Evolutionary conservation across 805 yeast species (phyloP).

Genomic region (Teunomyces tritomae): DNA sequence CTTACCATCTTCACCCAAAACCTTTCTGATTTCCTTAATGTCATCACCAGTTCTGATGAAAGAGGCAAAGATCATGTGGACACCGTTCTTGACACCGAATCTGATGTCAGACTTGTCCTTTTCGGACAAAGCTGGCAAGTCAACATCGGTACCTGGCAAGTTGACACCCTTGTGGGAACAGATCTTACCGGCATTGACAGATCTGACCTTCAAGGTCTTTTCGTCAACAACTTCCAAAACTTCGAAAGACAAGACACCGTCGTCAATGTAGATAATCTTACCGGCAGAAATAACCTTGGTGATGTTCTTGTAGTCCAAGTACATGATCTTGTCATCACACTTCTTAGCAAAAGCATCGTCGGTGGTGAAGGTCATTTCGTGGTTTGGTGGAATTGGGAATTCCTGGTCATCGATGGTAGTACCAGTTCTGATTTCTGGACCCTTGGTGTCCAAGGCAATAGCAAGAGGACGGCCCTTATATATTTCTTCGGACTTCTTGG

Average conservation of each 20-base stretch:
- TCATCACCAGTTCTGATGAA: slow-evolving; percentile 95
- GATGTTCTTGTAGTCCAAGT: slow-evolving; percentile 91
- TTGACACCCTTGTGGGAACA: slow-evolving; percentile 98
- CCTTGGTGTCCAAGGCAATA: slow-evolving; percentile 98
- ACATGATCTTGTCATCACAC: slow-evolving; percentile 82
- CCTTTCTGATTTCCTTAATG: slow-evolving; percentile 85
- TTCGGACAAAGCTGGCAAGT: slow-evolving; percentile 95
- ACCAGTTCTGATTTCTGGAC: slow-evolving; percentile 99
- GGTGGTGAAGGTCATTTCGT: slow-evolving; percentile 91
- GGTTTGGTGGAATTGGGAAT: slow-evolving; percentile 78
- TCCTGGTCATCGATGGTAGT: slow-evolving; percentile 79
- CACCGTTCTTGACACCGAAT: slow-evolving; percentile 96
- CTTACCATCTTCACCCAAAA: slow-evolving; percentile 95
- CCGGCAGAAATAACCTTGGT: slow-evolving; percentile 89
- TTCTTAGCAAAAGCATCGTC: slow-evolving; percentile 71
- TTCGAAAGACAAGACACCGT: slow-evolving; percentile 95
- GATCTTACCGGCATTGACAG: slow-evolving; percentile 93
- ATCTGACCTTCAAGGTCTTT: slow-evolving; percentile 77
- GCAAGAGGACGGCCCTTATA: slow-evolving; percentile 97
- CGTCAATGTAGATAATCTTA: slow-evolving; percentile 91
- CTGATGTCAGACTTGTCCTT: slow-evolving; percentile 90
- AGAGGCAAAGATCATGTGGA: slow-evolving; percentile 98
- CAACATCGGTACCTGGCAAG: slow-evolving; percentile 98
- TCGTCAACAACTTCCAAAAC: slow-evolving; percentile 81
- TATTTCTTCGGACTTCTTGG: slow-evolving; percentile 87